Evolutionary conservation across 208 protist species (phyloP), one percentile per base, ranked within the genome.

Genomic region (Entamoeba nuttalli): DNA sequence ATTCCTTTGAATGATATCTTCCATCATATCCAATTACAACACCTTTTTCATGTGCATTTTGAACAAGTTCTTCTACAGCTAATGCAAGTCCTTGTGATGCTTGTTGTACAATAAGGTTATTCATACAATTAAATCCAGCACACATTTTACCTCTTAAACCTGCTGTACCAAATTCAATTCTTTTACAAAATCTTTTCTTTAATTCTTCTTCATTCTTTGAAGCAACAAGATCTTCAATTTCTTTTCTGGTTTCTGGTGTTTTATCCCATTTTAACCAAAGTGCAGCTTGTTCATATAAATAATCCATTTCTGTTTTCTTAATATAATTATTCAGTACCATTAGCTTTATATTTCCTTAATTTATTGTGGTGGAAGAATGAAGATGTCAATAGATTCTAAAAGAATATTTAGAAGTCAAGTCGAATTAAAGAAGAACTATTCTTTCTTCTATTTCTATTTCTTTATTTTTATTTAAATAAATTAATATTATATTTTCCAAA

Each of bases 21-120:
- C 52, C 94, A 93, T 97, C 96, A 93, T 95, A 95, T 4, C 96
- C 94, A 51, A 97, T 93, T 25, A 96, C 94, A 25, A 97, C 94
- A 35, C 96, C 96, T 53, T 84, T 95, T 4, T 94, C 53, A n/a
- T 93, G 51, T 14, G 51, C 2, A 3, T 96, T 21, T 15, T 57
- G 51, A 69, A 73, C 62, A 19, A 30, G n/a, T 11, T 51, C 14
- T 11, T n/a, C 21, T 51, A 55, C 30, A 55, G 57, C 50, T 35
- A 94, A 17, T 19, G 30, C 2, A 44, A 96, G 94, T 50, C 96
- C 96, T 73, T 96, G 94, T 5, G 96, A 48, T 35, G 96, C 94
- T 93, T 96, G 96, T 11, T 30, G 41, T 30, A 96, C 69, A 52
- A 95, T 93, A 25, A 96, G 41, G 2, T 95, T 53, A 55, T 96